Evolutionary conservation across 805 yeast genomes (phyloP).

Genomic region (Starmerella apis): DNA sequence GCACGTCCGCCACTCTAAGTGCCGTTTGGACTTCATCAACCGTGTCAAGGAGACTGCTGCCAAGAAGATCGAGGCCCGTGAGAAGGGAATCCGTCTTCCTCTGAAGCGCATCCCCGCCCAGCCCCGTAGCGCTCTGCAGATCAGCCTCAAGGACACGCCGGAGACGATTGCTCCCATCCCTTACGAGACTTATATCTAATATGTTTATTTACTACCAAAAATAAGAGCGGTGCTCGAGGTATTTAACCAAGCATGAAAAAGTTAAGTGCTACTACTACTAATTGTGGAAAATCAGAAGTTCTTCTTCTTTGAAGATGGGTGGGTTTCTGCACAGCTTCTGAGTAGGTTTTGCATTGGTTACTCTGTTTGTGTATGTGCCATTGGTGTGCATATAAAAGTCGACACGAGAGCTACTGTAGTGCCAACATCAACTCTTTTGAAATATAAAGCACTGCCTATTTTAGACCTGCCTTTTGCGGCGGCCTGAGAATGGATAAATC

Average conservation of each 20-base stretch:
- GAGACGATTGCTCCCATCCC: conserved; percentile 98
- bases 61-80: conserved; percentile 87
- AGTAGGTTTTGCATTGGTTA: no score
- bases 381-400: no score
- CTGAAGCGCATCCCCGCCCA: conserved; percentile 97
- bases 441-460: no score
- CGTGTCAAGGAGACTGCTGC: conserved; percentile 97
- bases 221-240: background rate
- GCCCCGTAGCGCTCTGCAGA: conserved; percentile 89
- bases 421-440: no score
- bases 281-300: no score
- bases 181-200: conserved; percentile 98
- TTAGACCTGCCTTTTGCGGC: no score
- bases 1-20: conserved; percentile 98
- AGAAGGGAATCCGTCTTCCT: conserved; percentile 76
- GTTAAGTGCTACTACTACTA: no score
- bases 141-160: conserved; percentile 77
- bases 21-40: conserved; percentile 98
- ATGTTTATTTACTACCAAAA: conserved; percentile 11
- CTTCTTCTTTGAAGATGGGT: no score
- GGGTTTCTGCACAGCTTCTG: no score
- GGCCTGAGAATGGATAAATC: no score
- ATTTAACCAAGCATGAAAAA: background rate
- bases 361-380: no score
- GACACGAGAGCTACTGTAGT: no score